Evolutionary conservation across 805 yeast genomes (phyloP).

Genomic region (Kodamaea laetipori): DNA sequence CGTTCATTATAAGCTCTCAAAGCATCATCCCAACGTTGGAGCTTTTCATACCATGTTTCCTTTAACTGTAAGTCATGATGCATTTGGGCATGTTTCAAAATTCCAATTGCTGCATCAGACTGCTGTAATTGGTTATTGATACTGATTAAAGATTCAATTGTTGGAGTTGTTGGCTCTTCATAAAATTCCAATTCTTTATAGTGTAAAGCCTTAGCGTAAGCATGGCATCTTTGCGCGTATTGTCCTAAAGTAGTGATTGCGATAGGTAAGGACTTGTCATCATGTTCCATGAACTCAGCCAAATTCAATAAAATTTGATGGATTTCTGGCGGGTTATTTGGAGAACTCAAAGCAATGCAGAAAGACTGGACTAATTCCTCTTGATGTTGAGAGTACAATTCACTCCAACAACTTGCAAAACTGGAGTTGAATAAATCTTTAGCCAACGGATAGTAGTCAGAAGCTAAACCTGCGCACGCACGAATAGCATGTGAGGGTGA

Average conservation of each 20-base stretch:
- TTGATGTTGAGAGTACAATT: conserved; percentile 82
- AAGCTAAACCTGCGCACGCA: conserved; percentile 89
- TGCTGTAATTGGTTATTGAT: conserved; percentile 95
- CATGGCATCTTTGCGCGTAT: conserved; percentile 94
- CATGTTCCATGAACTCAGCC: conserved; percentile 97
- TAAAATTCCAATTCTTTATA: conserved; percentile 94
- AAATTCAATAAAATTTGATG: conserved; percentile 85
- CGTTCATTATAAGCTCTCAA: conserved; percentile 84
- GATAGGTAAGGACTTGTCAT: conserved; percentile 90
- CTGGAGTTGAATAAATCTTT: conserved; percentile 91
- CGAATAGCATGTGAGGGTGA: conserved; percentile 93
- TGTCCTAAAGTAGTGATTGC: conserved; percentile 87
- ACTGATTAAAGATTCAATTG: conserved; percentile 87
- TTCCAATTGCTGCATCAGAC: conserved; percentile 97
- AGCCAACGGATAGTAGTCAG: conserved; percentile 84
- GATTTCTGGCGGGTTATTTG: conserved; percentile 94
- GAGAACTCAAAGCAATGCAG: conserved; percentile 83
- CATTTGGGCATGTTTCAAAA: conserved; percentile 88
- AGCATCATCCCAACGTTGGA: conserved; percentile 98
- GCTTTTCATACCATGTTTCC: conserved; percentile 96
- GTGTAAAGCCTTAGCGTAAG: conserved; percentile 95
- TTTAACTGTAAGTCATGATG: conserved; percentile 88
- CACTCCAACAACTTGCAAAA: conserved; percentile 95
- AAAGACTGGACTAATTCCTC: conserved; percentile 85
- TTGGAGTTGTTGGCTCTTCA: conserved; percentile 88